phyloP scores from a whole-genome alignment of 345 rosid genomes.

The Dipteronia sinensis region DNA sequence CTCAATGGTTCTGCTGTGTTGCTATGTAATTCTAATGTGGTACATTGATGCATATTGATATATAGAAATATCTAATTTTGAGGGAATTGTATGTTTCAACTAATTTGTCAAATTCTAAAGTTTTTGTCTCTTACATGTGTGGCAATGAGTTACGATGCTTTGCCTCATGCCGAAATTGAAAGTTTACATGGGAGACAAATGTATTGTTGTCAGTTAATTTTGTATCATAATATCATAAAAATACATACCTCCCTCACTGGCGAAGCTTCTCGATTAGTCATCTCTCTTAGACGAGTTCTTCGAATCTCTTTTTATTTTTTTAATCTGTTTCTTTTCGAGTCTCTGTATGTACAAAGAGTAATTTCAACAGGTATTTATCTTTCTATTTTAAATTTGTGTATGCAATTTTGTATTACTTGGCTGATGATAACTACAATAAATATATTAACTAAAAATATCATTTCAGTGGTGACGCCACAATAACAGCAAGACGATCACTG shows the following conservation, averaged over 20 bases:
- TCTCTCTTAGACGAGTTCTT: too few relatives aligned
- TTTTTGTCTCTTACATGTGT: constrained; percentile 56
- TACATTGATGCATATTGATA: not conserved
- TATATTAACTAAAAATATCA: too few relatives aligned
- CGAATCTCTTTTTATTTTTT: too few relatives aligned
- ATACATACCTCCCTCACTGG: not conserved
- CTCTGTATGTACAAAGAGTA: too few relatives aligned
- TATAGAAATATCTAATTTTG: not conserved
- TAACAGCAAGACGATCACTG: too few relatives aligned
- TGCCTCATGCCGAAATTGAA: constrained; percentile 77
- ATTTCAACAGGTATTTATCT: too few relatives aligned
- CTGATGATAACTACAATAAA: too few relatives aligned
- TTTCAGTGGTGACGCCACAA: too few relatives aligned
- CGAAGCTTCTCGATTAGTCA: too few relatives aligned
- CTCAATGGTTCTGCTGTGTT: not conserved
- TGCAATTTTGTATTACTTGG: too few relatives aligned
- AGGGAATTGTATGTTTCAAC: not conserved
- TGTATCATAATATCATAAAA: not conserved
- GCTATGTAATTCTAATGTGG: not conserved
- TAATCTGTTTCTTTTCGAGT: too few relatives aligned
- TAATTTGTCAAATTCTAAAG: constrained; percentile 8
- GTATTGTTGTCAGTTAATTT: constrained; percentile 26
- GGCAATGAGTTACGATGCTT: constrained; percentile 95
- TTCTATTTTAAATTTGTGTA: too few relatives aligned
- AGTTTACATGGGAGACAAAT: constrained; percentile 70